Conservation (phyloP, 2,329 filamentous ascomycete species). For the Fulvia fulva region DNA sequence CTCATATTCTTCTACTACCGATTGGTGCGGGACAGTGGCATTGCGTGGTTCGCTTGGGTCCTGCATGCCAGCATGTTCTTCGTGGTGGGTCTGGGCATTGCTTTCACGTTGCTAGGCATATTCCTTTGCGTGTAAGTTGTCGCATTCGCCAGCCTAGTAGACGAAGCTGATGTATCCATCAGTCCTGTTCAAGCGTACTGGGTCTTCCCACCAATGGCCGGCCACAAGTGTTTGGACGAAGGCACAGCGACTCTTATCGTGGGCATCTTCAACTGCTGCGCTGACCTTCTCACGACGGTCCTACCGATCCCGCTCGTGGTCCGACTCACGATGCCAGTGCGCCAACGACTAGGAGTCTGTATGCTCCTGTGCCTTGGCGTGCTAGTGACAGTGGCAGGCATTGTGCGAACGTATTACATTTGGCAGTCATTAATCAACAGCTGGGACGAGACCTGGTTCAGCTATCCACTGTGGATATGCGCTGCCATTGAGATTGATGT, state of each 20-base stretch:
- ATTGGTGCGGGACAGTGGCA: conserved; percentile 39
- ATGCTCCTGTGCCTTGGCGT: conserved; percentile 41
- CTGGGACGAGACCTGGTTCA: conserved; percentile 45
- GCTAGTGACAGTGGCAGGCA: conserved; percentile 41
- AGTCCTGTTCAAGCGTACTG: conserved; percentile 43
- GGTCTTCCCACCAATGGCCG: conserved; percentile 32
- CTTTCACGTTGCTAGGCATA: conserved; percentile 36
- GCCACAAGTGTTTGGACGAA: conserved; percentile 40
- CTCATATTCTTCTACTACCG: conserved; percentile 47
- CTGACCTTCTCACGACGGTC: conserved; percentile 41
- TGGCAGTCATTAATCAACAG: conserved; percentile 39
- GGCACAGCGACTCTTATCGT: conserved; percentile 36
- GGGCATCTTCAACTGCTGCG: conserved; percentile 43
- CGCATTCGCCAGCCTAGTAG: not conserved
- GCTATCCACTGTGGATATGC: conserved; percentile 46
- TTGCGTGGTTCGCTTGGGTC: conserved; percentile 37
- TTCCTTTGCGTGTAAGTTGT: conserved; percentile 38
- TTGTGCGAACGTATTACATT: conserved; percentile 43
- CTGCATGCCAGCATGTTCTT: conserved; percentile 39
- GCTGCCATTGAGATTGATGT: conserved; percentile 46
- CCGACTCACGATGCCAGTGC: conserved; percentile 40
- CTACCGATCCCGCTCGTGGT: conserved; percentile 44
- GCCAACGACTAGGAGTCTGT: conserved; percentile 38
- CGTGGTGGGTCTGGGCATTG: conserved; percentile 37
- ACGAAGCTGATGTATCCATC: not conserved